These are phyloP conservation scores for Nicotiana tabacum DNA, from an alignment of 257 asterid genomes.

Conservation along the genomic window DNA sequence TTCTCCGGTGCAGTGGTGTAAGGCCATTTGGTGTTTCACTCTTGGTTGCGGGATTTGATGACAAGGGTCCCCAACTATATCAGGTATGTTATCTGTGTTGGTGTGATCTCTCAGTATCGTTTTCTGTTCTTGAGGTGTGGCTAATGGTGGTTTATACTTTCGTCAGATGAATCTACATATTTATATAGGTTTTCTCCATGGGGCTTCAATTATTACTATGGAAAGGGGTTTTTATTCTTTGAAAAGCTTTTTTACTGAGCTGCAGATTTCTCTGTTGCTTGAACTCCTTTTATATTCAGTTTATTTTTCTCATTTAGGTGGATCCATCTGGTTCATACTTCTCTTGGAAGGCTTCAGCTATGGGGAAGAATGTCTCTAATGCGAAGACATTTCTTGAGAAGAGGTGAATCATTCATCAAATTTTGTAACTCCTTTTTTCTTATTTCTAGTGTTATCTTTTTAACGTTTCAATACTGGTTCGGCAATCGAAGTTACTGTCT, in stretches of 20 bases:
- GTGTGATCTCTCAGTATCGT: not conserved
- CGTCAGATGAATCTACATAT: not conserved
- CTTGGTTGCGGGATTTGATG: constrained; percentile 94
- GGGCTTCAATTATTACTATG: not conserved
- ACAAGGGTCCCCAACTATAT: constrained; percentile 97
- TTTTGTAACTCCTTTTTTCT: not conserved
- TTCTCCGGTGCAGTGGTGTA: constrained; percentile 61
- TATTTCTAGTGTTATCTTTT: not conserved
- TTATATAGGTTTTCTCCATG: not conserved
- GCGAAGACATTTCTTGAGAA: constrained; percentile 98
- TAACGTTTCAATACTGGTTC: not conserved
- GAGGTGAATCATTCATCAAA: constrained; percentile 39
- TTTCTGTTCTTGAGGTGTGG: not conserved
- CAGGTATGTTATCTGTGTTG: constrained; percentile 46
- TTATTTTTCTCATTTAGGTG: constrained; percentile 37
- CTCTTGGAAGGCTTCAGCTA: constrained; percentile 99
- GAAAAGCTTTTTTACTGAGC: not conserved
- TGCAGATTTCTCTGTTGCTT: not conserved
- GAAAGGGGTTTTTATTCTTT: not conserved
- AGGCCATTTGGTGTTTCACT: constrained; percentile 97
- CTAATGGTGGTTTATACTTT: not conserved
- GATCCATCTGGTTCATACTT: constrained; percentile 99
- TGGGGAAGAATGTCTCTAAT: constrained; percentile 99
- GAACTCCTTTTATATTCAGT: not conserved
- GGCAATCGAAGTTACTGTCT: not conserved